Base-by-base conservation (phyloP, 2,329 filamentous ascomycete species). In the Rhexocercosporidium sp. region DNA sequence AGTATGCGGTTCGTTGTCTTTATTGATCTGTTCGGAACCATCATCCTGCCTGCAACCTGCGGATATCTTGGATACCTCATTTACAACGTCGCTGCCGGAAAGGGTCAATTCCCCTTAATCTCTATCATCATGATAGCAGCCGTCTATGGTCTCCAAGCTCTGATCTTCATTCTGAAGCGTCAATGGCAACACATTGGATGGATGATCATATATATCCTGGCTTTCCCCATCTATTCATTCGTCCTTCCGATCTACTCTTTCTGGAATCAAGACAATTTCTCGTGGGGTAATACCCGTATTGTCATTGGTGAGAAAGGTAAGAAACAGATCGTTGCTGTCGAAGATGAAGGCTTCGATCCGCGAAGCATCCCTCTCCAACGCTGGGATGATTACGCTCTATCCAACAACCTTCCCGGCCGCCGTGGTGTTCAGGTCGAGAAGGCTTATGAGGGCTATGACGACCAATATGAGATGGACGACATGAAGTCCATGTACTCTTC, bases 211-310 rank as follows among this genome's bases (percentile, higher is more conserved):
- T 99, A 99, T 81, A 86, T 99, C 70, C 74, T 96, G n/a, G 96
- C 96, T 2, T 97, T 92, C 83, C 96, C 96, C 0, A 92, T 99
- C 74, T 97, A 95, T 83, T 96, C 91, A 3, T 92, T 99, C 75
- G 78, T 96, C 70, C 86, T 99, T 14, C 96, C 96, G 0, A 82
- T 99, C 70, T 99, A 98, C 83, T 97, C 95, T 0, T 99, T 99
- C 90, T 99, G 96, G 96, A 97, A 97, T 81, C 94, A 97, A 80
- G 96, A 99, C 81, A 95, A 99, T 82, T 99, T 99, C 85, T 90
- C 90, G 1, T 99, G 96, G 96, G 96, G 96, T 85, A 98, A 96
- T 82, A 99, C 96, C 0, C 94, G 96, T 87, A 89, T 99, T 71
- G 96, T 99, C 73, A 92, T 98, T 72, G 95, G 94, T 67, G 96